Evolutionary conservation across 768 basidiomycete species (phyloP), one percentile per base, ranked within the genome.

Genomic region (Mycena haematopus): DNA sequence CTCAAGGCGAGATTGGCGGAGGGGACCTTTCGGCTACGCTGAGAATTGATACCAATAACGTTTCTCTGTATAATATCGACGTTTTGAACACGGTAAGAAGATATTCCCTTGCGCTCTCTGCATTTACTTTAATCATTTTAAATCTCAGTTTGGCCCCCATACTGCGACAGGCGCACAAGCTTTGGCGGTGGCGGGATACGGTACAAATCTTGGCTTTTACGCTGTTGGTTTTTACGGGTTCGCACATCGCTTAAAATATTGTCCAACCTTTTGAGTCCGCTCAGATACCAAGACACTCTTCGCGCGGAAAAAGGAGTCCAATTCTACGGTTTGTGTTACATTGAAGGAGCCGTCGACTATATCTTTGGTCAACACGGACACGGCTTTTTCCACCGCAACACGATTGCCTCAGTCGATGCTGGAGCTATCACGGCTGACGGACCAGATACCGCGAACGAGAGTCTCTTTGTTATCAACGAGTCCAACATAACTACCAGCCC

Each of bases 1-100:
- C 57, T n/a, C 46, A 58, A n/a, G 38, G 25, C 13, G 25, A 31
- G 47, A 38, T 33, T 13, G 63, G 63, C 6, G 56, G 36, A 17
- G 63, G 57, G 7, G 58, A 64, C 7, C 52, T 59, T 6, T 21
- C 70, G 13, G 75, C 72, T 3, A 75, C 75, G 14, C 65, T 76
- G 15, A 64, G 75, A 8, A 65, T 75, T 22, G 68, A 75, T 47
- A 69, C 36, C 6, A 36, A 36, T 66, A 27, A 64, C 70, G 49
- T 67, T 72, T 33, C 67, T 75, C 31, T 75, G 21, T 75, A 76
- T 58, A 76, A 76, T 46, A 52, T 75, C 15, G 68, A 76, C 45
- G 62, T 76, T 45, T 67, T 69, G 56, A 76, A 76, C 40, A 74
- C 70, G 3, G 70, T 70, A 19, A 52, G 57, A 22, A 44, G 6